Base-by-base conservation (phyloP, 192 early-diverging fungal genomes). In the Fimicolochytrium jonesii region DNA sequence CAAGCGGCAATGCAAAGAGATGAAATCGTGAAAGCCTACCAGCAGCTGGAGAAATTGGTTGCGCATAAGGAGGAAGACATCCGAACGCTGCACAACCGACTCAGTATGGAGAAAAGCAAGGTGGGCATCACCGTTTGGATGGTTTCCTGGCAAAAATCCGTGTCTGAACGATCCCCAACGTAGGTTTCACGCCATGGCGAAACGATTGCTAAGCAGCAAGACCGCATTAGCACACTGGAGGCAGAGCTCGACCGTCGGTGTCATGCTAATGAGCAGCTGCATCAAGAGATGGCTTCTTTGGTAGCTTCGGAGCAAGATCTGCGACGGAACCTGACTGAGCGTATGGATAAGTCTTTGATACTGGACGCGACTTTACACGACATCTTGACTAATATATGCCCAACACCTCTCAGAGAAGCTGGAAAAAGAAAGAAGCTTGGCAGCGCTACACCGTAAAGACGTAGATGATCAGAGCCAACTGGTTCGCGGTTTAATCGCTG, bases 401-500 rank as follows among this genome's bases (percentile, higher is more conserved):
- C n/a, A n/a, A n/a, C n/a, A n/a, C n/a, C n/a, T n/a, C n/a, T n/a
- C 17, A 48, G 46, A 57, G 20, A 55, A 56, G 22, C 33, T 47
- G 29, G 54, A 57, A 15, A 31, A 17, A 10, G 54, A 55, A 28
- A 32, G 54, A 18, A 55, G 48, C 20, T 2, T 56, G 15, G 64
- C 43, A 18, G 35, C 25, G 15, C n/a, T 57, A 10, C 43, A 35
- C 3, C 39, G 53, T n/a, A 15, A 54, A 36, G 31, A 45, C 11
- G 20, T 13, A 10, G 29, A 44, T 17, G 43, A 56, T 18, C 31
- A 47, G 22, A 54, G 18, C 2, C 31, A 55, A 11, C n/a, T 57
- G 23, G 42, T 67, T 1, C 56, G 42, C 22, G 6, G 47, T 7
- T 47, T 67, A n/a, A 29, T 67, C 9, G 49, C 57, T 0, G 66